Evolutionary conservation across 176 grass and related monocot genomes (phyloP), one percentile per base, ranked within the genome.

Genomic region (Juncus effusus): DNA sequence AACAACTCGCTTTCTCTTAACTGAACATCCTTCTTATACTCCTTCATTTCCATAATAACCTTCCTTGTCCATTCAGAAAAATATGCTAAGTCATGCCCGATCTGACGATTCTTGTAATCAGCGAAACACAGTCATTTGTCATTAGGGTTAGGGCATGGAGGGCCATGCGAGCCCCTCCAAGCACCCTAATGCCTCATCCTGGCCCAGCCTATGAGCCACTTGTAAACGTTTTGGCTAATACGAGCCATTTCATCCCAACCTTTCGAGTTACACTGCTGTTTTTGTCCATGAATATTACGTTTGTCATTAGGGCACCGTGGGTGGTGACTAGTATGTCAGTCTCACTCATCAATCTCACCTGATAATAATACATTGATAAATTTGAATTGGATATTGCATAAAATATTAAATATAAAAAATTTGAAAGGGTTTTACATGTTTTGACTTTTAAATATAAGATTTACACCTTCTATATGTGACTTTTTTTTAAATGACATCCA

Each of bases 231-330:
- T 62, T 87, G 83, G 59, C 86, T 75, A 0, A 51, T 40, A 0
- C 80, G 83, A 1, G 86, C 86, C 3, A 76, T 11, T 57, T 95
- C 70, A 44, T 63, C 72, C 90, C 90, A 95, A 0, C 90, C 83
- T 54, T 79, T 71, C 0, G 81, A 83, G 64, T 87, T 6, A 90
- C 6, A 81, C 80, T 90, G 68, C 81, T 87, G 54, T 72, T 82
- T 72, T 71, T 60, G 5, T 90, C 86, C 90, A 90, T 95, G 58
- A 95, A 90, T 16, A 84, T 4, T 61, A 80, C 9, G 72, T 90
- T 95, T 2, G 83, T 80, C 80, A 95, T 56, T 80, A 84, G 90
- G 4, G 83, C 90, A 13, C 90, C 86, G 5, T 95, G 90, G 2
- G 86, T 16, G 1, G 86, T 81, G 16, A 82, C 65, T 37, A 90